Base-by-base conservation (phyloP, 176 grass and related monocot species). In the Luzula sylvatica region DNA sequence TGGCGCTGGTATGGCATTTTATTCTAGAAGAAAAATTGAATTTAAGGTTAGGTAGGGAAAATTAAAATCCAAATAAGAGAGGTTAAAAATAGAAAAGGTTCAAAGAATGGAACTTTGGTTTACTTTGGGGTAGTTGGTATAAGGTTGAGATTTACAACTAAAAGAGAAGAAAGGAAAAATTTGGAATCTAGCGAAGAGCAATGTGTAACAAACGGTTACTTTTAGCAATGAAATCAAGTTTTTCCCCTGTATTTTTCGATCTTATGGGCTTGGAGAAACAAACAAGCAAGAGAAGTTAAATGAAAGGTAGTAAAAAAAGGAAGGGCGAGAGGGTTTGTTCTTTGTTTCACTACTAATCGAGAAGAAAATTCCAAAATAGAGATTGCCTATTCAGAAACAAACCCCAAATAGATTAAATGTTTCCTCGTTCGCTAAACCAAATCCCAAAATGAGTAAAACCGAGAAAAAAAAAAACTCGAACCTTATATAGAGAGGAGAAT, bases 231-330 rank as follows among this genome's bases (percentile, higher is more conserved):
- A 44, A 60, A 60, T 7, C 20, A 8, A 60, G 20, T 42, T 21
- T 42, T 43, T 23, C n/a, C n/a, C n/a, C n/a, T 35, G 5, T 35
- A 9, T 35, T 60, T 30, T 58, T 55, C 27, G 54, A 21, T 59
- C 50, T 53, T 46, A 30, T 68, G 40, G 35, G 50, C 17, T 68
- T 61, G 15, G 19, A 53, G 7, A 44, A 29, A 58, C 35, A 25
- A 18, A 48, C 39, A 38, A 71, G 23, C 41, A 50, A 5, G 53
- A 71, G 55, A 60, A 29, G 43, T 58, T 51, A 71, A 71, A 49
- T 14, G 42, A 42, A 35, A 59, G 67, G 39, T 60, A 7, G 26
- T 29, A 20, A 64, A 30, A 49, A 27, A 64, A 46, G 59, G 19
- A 50, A 16, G 14, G 42, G 5, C 15, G 14, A 25, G 11, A 30